Evolutionary conservation across 371 early-diverging fungal genomes (phyloP).

Genomic region (Capillidium heterosporum): DNA sequence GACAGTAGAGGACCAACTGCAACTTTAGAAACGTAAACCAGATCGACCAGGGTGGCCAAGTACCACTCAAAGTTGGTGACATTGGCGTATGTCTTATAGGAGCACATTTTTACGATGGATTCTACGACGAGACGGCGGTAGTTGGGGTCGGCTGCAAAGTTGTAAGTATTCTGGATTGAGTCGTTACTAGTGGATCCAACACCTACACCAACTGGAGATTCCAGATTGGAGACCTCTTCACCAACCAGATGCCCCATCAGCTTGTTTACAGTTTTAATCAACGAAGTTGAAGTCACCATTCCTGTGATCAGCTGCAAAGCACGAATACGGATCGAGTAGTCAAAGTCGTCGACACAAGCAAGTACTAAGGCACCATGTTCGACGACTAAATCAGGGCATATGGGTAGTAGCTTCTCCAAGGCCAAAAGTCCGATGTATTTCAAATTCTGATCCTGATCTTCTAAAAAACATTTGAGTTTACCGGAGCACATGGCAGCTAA

Average conservation of each 20-base stretch:
- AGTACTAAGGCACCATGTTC: slow-evolving; percentile 70
- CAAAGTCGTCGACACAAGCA: slow-evolving; percentile 78
- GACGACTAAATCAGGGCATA: slow-evolving; percentile 64
- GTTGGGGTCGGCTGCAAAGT: slow-evolving; percentile 6
- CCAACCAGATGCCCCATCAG: slow-evolving; percentile 61
- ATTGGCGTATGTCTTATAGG: slow-evolving; percentile 61
- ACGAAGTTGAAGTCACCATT: slow-evolving; percentile 63
- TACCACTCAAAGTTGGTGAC: slow-evolving; percentile 94
- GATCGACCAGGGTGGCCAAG: slow-evolving; percentile 52
- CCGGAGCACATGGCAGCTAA: slow-evolving; percentile 68
- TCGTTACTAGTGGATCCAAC: slow-evolving; percentile 15
- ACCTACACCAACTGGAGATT: slow-evolving; percentile 10
- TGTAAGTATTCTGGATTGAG: slow-evolving; percentile 7
- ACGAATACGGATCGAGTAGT: slow-evolving; percentile 73
- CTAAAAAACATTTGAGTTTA: slow-evolving; percentile 71
- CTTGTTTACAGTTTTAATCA: slow-evolving; percentile 61
- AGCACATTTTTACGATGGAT: slow-evolving; percentile 64
- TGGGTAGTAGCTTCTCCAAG: slow-evolving; percentile 52
- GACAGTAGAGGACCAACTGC: slow-evolving; percentile 47
- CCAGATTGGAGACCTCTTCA: slow-evolving; percentile 10
- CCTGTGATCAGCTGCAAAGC: slow-evolving; percentile 70
- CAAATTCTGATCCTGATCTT: slow-evolving; percentile 81
- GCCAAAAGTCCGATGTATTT: slow-evolving; percentile 85
- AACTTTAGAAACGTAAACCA: slow-evolving; percentile 53
- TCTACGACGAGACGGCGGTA: slow-evolving; percentile 66